Base-by-base conservation (phyloP, 78 protist species). In the Dictyostelium purpureum region DNA sequence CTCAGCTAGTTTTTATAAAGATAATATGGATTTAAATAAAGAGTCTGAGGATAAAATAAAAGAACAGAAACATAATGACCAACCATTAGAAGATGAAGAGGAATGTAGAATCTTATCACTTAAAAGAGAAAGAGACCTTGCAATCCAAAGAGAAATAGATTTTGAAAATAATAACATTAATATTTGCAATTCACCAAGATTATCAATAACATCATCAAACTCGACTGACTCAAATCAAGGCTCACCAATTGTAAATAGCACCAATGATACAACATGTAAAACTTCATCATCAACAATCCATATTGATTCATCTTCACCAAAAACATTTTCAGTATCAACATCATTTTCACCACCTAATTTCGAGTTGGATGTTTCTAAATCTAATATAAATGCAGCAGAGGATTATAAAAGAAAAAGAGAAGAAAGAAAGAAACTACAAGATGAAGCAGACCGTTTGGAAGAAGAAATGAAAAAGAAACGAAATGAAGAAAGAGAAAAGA, bases 261-360 rank as follows among this genome's bases (percentile, higher is more conserved):
- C 79, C n/a, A 45, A 12, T 43, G 21, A n/a, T 40, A 38, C 11
- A 40, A 42, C n/a, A 31, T 31, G 28, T 40, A 38, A 49, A 40
- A 69, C 52, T 4, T 19, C 76, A 40, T 19, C 51, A 0, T 43
- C 65, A n/a, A n/a, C n/a, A n/a, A n/a, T n/a, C n/a, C n/a, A n/a
- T n/a, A n/a, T n/a, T n/a, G n/a, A n/a, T 18, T 5, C 12, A 7
- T 21, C 65, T 5, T 57, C 65, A 9, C 65, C 65, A 11, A 57
- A 57, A 18, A 21, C 26, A 10, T 43, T 45, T 3, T 71, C 78
- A 24, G 57, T 47, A 12, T 45, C 79, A 7, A 18, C 65, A 1
- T 35, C 79, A 14, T 73, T 73, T 45, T 45, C 79, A 6, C 79
- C 79, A 45, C 59, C 79, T 10, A 6, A 45, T 12, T 73, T 73